A percentile compares a stretch with the other conserved stretches of the same genome.
Evolutionary conservation across 2,329 filamentous ascomycete genomes (phyloP).

Genomic region (Xylaria sp.): DNA sequence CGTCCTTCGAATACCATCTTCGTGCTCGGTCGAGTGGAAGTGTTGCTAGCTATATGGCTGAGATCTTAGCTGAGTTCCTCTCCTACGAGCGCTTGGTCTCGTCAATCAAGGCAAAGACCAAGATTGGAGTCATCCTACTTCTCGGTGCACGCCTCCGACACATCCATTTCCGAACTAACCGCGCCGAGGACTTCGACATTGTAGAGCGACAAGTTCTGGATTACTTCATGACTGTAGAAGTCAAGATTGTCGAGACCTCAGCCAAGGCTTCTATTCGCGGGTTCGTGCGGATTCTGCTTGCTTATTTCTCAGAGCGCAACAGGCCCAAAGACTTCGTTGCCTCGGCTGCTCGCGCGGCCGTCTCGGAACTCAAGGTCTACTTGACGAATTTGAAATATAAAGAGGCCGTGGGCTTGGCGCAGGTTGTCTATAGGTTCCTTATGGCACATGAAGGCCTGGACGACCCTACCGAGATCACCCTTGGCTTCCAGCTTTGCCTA

Average conservation of each 20-base stretch:
- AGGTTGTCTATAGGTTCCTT: constrained; percentile 23
- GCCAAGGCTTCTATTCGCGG: constrained; percentile 16
- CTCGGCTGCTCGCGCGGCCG: constrained; percentile 21
- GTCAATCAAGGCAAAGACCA: constrained; percentile 22
- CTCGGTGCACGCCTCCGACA: constrained; percentile 22
- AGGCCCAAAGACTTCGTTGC: constrained; percentile 25
- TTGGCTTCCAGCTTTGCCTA: constrained; percentile 26
- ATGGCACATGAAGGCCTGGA: constrained; percentile 27
- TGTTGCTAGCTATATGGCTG: constrained; percentile 23
- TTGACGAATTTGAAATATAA: constrained; percentile 20
- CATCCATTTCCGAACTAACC: constrained; percentile 14
- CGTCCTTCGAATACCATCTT: constrained; percentile 25
- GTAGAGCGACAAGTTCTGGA: constrained; percentile 21
- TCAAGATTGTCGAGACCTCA: constrained; percentile 12
- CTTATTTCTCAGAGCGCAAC: constrained; percentile 18
- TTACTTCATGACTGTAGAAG: constrained; percentile 19
- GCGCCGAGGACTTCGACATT: constrained; percentile 22
- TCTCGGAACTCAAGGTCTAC: constrained; percentile 19
- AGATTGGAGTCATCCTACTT: constrained; percentile 17
- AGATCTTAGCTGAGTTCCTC: constrained; percentile 24
- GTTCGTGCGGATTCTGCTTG: constrained; percentile 25
- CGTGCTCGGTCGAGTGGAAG: constrained; percentile 2
- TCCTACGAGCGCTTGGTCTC: constrained; percentile 24
- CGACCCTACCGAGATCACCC: constrained; percentile 27
- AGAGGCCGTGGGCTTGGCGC: constrained; percentile 14